Percentiles rank a stretch among this genome's conserved stretches.
Evolutionary conservation across 1,284 basidiomycete genomes (phyloP).

Genomic region (Porogramme epimiltina): DNA sequence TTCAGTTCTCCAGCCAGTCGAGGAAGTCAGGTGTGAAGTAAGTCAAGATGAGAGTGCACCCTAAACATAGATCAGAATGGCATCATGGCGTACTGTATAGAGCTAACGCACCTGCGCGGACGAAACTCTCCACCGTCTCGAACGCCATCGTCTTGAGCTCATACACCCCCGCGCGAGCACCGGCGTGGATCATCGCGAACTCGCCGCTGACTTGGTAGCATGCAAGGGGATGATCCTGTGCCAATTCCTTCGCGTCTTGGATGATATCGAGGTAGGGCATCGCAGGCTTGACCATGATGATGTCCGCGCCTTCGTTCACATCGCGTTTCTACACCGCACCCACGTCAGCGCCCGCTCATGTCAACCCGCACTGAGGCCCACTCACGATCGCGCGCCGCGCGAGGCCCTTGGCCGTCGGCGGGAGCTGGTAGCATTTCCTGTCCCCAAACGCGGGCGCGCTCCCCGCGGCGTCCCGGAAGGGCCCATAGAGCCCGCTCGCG

Average conservation of each 20-base stretch:
- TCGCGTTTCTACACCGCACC: conserved; percentile 67
- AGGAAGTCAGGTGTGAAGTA: conserved; percentile 98
- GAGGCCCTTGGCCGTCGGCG: conserved; percentile 85
- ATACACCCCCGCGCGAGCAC: conserved; percentile 92
- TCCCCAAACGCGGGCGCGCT: conserved; percentile 94
- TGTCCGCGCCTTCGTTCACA: conserved; percentile 92
- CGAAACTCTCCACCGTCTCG: conserved; percentile 88
- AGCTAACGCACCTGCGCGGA: conserved; percentile 76
- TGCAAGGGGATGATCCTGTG: conserved; percentile 87
- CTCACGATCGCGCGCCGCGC: conserved; percentile 92
- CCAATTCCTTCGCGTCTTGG: conserved; percentile 82
- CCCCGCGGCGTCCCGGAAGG: conserved; percentile 97
- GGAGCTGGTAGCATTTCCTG: conserved; percentile 97
- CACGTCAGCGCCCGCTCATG: neutral
- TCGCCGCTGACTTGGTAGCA: conserved; percentile 98
- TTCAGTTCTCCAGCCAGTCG: conserved; percentile 75
- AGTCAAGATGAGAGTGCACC: conserved; percentile 86
- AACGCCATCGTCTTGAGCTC: conserved; percentile 92
- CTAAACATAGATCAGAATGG: conserved; percentile 36
- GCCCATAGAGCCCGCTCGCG: conserved; percentile 94
- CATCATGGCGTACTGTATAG: too few species aligned
- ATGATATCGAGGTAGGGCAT: conserved; percentile 97
- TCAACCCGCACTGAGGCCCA: conserved; percentile 7
- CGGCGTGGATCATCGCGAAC: conserved; percentile 96
- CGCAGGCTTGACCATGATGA: conserved; percentile 98